Conservation (phyloP, 208 protist species). For the Acanthamoeba lenticulata region DNA sequence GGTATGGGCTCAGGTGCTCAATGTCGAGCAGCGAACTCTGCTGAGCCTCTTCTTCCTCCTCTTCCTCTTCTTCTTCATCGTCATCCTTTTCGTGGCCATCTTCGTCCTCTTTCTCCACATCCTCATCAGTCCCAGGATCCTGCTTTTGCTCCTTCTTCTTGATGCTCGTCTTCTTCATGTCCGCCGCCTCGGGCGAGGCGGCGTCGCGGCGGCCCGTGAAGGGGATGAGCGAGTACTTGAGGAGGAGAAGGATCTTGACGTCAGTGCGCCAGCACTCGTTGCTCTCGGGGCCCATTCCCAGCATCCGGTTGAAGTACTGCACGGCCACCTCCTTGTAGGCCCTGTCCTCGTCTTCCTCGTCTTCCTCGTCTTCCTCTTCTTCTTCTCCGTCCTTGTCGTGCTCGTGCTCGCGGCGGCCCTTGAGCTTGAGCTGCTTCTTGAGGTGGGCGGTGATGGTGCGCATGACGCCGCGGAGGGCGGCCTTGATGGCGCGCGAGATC, state of each 20-base stretch:
- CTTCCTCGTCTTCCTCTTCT: neutral
- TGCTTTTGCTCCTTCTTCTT: too few relatives aligned
- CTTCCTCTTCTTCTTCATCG: neutral
- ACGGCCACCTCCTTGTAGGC: slow-evolving; percentile 57
- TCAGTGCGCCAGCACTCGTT: slow-evolving; percentile 66
- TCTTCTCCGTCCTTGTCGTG: slow-evolving; percentile 24
- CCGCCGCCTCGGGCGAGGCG: neutral
- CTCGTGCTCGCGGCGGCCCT: neutral
- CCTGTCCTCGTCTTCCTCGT: slow-evolving; percentile 15
- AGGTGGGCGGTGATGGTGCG: slow-evolving; percentile 25
- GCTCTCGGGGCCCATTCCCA: slow-evolving; percentile 41
- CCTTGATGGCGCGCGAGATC: slow-evolving; percentile 65
- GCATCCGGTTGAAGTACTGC: slow-evolving; percentile 60
- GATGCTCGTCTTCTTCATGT: neutral
- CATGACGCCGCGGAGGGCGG: slow-evolving; percentile 47
- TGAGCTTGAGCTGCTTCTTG: neutral
- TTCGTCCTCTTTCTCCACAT: neutral
- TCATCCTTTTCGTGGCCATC: neutral
- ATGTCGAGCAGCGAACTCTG: slow-evolving; percentile 50
- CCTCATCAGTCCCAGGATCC: too few relatives aligned
- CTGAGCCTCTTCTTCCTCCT: neutral
- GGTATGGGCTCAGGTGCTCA: slow-evolving; percentile 34
- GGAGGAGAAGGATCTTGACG: slow-evolving; percentile 59
- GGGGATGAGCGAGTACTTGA: slow-evolving; percentile 62
- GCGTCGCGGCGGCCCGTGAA: neutral